phyloP scores from a whole-genome alignment of 2,329 filamentous ascomycete genomes.

The Dothiorella sarmentorum region DNA sequence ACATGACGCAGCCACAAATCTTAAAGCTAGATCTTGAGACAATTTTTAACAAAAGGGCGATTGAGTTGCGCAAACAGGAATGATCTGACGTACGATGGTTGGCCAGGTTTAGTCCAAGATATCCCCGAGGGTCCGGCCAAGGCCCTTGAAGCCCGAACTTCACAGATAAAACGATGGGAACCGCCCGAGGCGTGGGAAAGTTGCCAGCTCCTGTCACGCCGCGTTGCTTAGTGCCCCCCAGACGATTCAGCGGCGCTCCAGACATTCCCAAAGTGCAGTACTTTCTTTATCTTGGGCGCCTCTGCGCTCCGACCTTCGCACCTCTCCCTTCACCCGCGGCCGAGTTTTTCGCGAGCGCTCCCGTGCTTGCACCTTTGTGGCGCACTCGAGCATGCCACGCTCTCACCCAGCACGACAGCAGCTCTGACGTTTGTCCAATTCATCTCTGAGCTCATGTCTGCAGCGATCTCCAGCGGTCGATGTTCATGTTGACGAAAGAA shows the following conservation, averaged over 20 bases:
- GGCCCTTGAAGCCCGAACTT: neutral
- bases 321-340: neutral
- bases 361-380: neutral
- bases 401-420: neutral
- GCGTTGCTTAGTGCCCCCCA: neutral
- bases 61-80: constrained; percentile 2
- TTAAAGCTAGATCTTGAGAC: neutral
- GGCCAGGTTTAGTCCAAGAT: constrained; percentile 8
- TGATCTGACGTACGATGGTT: neutral
- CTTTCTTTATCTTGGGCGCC: neutral
- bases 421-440: neutral
- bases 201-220: neutral
- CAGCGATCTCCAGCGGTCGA: neutral
- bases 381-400: neutral
- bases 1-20: constrained; percentile 9
- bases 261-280: neutral
- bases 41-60: neutral
- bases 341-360: constrained; percentile 15
- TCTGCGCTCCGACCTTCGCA: constrained; percentile 13
- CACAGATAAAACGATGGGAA: constrained; percentile 3
- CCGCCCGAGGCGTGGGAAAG: neutral
- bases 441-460: neutral
- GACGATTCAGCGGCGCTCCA: neutral
- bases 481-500: neutral
- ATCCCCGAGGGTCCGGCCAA: constrained; percentile 15